Evolutionary conservation across 1,284 basidiomycete species (phyloP), one percentile per base, ranked within the genome.

Genomic region (Inonotus obliquus): DNA sequence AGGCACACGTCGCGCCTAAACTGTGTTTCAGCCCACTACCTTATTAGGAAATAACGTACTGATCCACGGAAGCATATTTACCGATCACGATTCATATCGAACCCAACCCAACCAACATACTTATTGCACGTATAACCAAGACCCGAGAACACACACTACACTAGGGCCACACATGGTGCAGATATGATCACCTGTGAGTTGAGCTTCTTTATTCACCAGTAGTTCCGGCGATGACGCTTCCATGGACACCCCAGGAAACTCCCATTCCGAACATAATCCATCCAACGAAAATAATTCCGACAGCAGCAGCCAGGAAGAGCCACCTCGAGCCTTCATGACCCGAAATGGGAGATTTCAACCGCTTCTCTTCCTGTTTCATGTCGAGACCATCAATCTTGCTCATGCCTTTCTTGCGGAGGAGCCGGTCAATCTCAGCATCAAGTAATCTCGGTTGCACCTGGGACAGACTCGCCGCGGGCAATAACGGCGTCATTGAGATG

Each of bases 231-330:
- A 70, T 69, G 23, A 71, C 67, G 62, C 61, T 69, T 27, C 75
- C 77, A 65, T 78, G 77, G 53, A 78, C 76, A 35, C 77, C 77
- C 77, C 77, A 79, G 17, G 64, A 67, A n/a, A 79, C 73, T 37
- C 77, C 77, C 54, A 79, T 56, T 4, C 76, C 77, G 64, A 79
- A 79, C 70, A 79, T 73, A 49, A 77, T 67, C 77, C 77, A 79
- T n/a, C 74, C 77, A 39, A 78, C 67, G 47, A 77, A 56, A 45
- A 79, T 71, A 53, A 78, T 66, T 6, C 67, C 72, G 6, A 73
- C 54, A 9, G 71, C 71, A 3, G 67, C 65, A 10, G 56, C 67
- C 21, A 72, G 60, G 64, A 69, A 74, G 19, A 66, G 61, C 73
- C 71, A 73, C 57, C 69, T 65, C 39, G 69, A 54, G 52, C 54